phyloP scores from a whole-genome alignment of 2,329 filamentous ascomycete species.

The Bipolaris bicolor region DNA sequence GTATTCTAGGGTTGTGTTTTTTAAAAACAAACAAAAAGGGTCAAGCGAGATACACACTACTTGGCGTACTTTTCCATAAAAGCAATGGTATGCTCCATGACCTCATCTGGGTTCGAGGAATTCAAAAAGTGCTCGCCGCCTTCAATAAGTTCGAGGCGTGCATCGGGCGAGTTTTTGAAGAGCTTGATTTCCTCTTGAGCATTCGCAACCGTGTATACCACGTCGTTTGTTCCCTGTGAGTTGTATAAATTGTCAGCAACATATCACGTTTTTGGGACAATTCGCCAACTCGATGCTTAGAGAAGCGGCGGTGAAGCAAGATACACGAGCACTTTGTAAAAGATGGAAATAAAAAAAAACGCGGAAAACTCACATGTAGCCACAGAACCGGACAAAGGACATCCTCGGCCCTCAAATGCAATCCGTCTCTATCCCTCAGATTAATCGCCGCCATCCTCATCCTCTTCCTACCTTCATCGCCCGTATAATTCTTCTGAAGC shows the following conservation, averaged over 20 bases:
- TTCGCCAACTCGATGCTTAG: not conserved
- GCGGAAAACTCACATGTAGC: conserved; percentile 50
- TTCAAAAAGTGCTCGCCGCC: conserved; percentile 59
- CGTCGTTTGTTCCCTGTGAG: conserved; percentile 50
- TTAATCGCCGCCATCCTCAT: conserved; percentile 59
- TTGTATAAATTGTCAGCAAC: not conserved
- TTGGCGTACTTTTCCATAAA: conserved; percentile 39
- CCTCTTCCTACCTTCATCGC: conserved; percentile 57
- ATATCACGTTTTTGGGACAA: not conserved
- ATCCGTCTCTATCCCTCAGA: conserved; percentile 56
- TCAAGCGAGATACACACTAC: not conserved
- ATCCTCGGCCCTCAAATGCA: conserved; percentile 55
- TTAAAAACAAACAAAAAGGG: not conserved
- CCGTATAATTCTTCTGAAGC: conserved; percentile 55
- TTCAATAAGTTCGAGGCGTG: conserved; percentile 52
- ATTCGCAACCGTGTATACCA: conserved; percentile 52
- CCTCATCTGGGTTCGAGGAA: conserved; percentile 54
- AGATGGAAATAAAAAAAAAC: not conserved
- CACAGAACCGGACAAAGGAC: conserved; percentile 59
- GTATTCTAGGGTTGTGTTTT: too few relatives aligned
- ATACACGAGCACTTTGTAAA: not conserved
- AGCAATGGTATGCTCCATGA: conserved; percentile 42
- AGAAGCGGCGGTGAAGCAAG: not conserved
- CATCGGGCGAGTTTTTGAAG: conserved; percentile 54
- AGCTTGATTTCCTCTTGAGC: conserved; percentile 57